Evolutionary conservation across 164 flowering plant genomes (phyloP).

Genomic region (Piper longum): DNA sequence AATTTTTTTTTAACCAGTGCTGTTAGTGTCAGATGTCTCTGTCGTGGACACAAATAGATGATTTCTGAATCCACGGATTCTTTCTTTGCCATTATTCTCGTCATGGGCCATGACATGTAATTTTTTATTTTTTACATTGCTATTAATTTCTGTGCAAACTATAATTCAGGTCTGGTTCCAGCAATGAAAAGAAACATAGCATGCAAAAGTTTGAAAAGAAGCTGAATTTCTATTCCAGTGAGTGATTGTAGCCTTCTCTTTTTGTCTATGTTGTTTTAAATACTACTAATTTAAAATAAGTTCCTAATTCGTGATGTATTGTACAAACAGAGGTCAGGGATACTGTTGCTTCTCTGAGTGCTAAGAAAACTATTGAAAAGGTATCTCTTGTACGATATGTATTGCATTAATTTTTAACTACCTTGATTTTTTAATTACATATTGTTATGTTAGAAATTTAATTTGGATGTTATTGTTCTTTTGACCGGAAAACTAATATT

Average conservation of each 20-base stretch:
- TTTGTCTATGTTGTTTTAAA: not conserved
- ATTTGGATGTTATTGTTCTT: not conserved
- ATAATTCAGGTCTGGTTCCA: constrained; percentile 17
- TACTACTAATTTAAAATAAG: no score
- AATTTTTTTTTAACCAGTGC: no score
- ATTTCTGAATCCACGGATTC: not conserved
- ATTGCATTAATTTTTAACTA: not conserved
- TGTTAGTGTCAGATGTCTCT: no score
- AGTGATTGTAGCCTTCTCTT: constrained; percentile 8
- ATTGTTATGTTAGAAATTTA: not conserved
- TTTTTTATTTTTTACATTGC: not conserved
- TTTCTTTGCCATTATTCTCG: not conserved
- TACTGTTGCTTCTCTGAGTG: constrained; percentile 33
- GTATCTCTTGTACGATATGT: constrained; percentile 6
- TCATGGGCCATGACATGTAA: not conserved
- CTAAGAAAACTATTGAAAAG: constrained; percentile 45
- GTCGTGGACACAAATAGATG: no score
- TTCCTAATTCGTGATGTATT: not conserved
- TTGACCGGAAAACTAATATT: constrained; percentile 3
- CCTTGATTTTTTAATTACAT: not conserved
- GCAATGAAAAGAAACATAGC: constrained; percentile 7
- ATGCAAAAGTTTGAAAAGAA: constrained; percentile 44
- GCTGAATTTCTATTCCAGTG: constrained; percentile 42
- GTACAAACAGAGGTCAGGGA: constrained; percentile 44
- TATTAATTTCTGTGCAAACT: not conserved